Evolutionary conservation across 2,329 filamentous ascomycete genomes (phyloP).

Genomic region (Ophiostoma triangulosporum): DNA sequence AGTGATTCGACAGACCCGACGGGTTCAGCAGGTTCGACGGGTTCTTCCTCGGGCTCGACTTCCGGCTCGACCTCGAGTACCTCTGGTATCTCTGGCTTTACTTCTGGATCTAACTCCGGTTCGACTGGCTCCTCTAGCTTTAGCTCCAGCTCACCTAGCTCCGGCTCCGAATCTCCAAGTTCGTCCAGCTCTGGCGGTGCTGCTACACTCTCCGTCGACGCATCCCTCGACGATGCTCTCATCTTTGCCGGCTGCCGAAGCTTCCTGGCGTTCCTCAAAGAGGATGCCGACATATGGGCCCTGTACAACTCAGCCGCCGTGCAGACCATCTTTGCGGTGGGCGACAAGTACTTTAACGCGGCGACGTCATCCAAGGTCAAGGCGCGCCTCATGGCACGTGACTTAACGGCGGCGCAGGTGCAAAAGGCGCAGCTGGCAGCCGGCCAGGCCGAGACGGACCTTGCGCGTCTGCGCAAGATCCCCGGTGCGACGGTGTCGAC

Average conservation of each 20-base stretch:
- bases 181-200: neutral
- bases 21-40: neutral
- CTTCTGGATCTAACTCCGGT: neutral
- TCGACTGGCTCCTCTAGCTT: neutral
- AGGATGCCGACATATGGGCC: constrained; percentile 7
- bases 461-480: constrained; percentile 9
- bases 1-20: neutral
- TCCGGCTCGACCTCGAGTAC: neutral
- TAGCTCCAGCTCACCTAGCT: neutral
- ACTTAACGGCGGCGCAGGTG: constrained; percentile 8
- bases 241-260: constrained; percentile 8
- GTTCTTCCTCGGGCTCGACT: neutral
- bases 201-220: constrained; percentile 2
- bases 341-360: constrained; percentile 9
- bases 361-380: constrained; percentile 1
- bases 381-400: neutral
- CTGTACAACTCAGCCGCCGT: constrained; percentile 8
- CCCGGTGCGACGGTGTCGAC: constrained; percentile 7
- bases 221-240: constrained; percentile 9
- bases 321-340: constrained; percentile 10
- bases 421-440: constrained; percentile 10
- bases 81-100: neutral
- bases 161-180: neutral
- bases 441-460: constrained; percentile 5
- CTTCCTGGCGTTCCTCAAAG: constrained; percentile 10